These are phyloP conservation scores for Ceratocystis eucalypticola DNA, from an alignment of 2,329 filamentous ascomycete genomes.

Conservation along the genomic window DNA sequence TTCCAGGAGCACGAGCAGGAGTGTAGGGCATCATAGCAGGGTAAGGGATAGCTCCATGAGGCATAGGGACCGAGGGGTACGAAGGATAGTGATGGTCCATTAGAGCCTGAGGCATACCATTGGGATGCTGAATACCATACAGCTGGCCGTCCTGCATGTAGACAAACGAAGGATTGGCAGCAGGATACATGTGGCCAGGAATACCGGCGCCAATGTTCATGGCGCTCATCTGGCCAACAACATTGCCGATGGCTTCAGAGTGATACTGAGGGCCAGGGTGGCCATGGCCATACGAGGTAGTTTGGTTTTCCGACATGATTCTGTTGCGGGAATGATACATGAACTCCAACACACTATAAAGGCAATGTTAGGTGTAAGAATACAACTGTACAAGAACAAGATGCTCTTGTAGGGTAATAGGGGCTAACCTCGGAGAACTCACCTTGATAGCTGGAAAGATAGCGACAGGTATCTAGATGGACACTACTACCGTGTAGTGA, in stretches of 20 bases:
- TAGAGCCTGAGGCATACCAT: conserved; percentile 10
- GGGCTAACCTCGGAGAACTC: not conserved
- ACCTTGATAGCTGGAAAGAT: conserved; percentile 2
- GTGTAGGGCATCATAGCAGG: conserved; percentile 37
- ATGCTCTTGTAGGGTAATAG: no score
- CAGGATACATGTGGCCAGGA: conserved; percentile 11
- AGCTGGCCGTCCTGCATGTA: conserved; percentile 28
- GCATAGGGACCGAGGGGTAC: conserved; percentile 24
- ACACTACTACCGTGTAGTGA: conserved; percentile 7
- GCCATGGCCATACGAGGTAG: conserved; percentile 9
- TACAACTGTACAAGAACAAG: not conserved
- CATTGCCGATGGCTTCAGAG: conserved; percentile 11
- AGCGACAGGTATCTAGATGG: conserved; percentile 9
- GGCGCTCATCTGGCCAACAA: conserved; percentile 20
- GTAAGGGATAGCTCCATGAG: conserved; percentile 25
- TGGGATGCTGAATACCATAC: conserved; percentile 25
- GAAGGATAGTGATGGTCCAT: conserved; percentile 11
- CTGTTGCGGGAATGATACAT: conserved; percentile 6
- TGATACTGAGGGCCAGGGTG: conserved; percentile 8
- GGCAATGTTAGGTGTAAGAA: not conserved
- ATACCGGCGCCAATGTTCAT: conserved; percentile 26
- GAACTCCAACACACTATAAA: not conserved
- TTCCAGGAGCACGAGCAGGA: conserved; percentile 39
- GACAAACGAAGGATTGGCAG: conserved; percentile 21
- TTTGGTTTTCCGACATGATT: conserved; percentile 8